Evolutionary conservation across 208 protist genomes (phyloP).

Genomic region (Crithidia brevicula): DNA sequence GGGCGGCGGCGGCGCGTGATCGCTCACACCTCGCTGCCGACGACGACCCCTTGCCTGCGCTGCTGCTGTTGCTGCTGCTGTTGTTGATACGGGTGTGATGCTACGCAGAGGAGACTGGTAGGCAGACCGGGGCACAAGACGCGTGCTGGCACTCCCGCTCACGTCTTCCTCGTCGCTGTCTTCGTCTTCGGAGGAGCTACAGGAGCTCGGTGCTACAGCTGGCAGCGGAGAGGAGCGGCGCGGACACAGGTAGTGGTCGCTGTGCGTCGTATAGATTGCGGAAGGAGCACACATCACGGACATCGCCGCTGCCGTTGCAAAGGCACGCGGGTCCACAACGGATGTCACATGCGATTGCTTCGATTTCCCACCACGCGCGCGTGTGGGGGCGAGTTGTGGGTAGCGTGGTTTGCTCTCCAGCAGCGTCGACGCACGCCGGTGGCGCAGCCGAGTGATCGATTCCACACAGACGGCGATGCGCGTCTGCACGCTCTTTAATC

Average conservation of each 20-base stretch:
- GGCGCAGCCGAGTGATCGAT: not conserved
- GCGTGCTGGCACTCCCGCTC: not conserved
- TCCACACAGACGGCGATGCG: conserved; percentile 27
- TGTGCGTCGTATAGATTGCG: conserved; percentile 1
- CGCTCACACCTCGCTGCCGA: not conserved
- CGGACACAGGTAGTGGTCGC: conserved; percentile 14
- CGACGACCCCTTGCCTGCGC: not conserved
- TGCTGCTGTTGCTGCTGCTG: not conserved
- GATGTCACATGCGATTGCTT: no score
- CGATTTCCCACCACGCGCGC: no score
- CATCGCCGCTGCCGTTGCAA: not conserved
- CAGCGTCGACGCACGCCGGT: conserved; percentile 12
- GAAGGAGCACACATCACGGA: conserved; percentile 3
- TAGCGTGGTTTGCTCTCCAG: conserved; percentile 28
- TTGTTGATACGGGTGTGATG: not conserved
- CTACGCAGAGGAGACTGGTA: conserved; percentile 10
- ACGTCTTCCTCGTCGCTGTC: not conserved
- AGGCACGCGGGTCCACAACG: not conserved
- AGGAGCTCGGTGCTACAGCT: conserved; percentile 29
- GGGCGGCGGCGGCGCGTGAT: not conserved
- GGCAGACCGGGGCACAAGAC: not conserved
- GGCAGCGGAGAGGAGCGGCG: conserved; percentile 26
- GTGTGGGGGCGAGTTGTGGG: conserved; percentile 12
- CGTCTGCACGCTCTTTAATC: conserved; percentile 2
- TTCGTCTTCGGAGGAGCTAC: conserved; percentile 3